Evolutionary conservation across 2,329 filamentous ascomycete genomes (phyloP), one percentile per base, ranked within the genome.

Genomic region (Gyromitra esculenta): DNA sequence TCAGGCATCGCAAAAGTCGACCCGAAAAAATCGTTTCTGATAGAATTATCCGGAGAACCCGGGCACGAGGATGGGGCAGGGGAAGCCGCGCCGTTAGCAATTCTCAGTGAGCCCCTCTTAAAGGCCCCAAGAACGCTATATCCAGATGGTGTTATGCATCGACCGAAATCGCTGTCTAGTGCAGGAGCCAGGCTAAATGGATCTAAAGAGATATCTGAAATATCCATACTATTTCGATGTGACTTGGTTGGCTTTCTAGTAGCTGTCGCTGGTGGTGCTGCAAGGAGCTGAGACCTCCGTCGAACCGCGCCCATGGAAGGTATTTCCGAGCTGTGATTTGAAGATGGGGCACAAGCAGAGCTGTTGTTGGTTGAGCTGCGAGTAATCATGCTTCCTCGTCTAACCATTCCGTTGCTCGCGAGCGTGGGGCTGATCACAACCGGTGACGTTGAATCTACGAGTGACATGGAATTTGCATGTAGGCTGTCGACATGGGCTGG

Each of bases 111-210:
- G 8, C 76, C 76, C 43, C 76, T 64, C 37, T 78, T 78, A 59
- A 78, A 78, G 25, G 68, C 76, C 50, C 76, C 76, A 73, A 78
- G 67, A 65, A 78, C 76, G 63, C 71, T 76, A 67, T 73, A 73
- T 45, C 73, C 73, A 4, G 76, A 76, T 37, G 76, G 76, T 62
- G 76, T 70, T 11, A 48, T 78, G 18, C 71, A 76, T 52, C 76
- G 73, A 13, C 56, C 73, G 65, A 54, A 35, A 66, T 65, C 68
- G 13, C 41, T 39, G 7, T 56, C 75, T n/a, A 18, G 35, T 41
- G 41, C 57, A 21, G 39, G 25, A 35, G 39, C 39, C 13, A 71
- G 18, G 11, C 35, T 21, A n/a, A 57, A 59, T 21, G 25, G 52
- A 9, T 70, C 50, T 60, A 18, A 31, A 25, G 70, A n/a, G 9